These are phyloP conservation scores for Annona squamosa DNA, from an alignment of 164 flowering plant genomes.

Conservation along the genomic window DNA sequence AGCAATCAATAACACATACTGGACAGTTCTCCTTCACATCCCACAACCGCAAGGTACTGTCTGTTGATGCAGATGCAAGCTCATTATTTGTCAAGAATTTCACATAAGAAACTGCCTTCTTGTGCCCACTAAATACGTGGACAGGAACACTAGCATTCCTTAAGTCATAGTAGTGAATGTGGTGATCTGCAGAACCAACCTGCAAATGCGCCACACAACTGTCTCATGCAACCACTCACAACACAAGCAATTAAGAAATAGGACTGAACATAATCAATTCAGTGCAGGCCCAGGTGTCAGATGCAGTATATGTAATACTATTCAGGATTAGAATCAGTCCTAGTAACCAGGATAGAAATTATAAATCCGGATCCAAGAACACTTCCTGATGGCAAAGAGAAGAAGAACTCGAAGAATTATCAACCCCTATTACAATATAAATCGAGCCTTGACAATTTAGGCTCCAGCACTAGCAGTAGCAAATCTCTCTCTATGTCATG, in stretches of 20 bases:
- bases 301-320: neutral
- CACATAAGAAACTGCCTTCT: slow-evolving; percentile 94
- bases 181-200: slow-evolving; percentile 98
- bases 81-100: slow-evolving; percentile 84
- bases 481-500: neutral
- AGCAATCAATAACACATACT: slow-evolving; percentile 31
- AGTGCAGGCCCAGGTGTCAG: neutral
- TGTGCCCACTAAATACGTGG: slow-evolving; percentile 82
- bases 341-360: neutral
- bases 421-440: neutral
- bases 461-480: neutral
- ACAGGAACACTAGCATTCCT: slow-evolving; percentile 77
- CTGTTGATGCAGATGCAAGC: slow-evolving; percentile 98
- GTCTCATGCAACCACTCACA: neutral
- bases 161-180: slow-evolving; percentile 89
- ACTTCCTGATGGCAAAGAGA: neutral
- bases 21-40: slow-evolving; percentile 75
- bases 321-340: neutral
- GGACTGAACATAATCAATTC: neutral
- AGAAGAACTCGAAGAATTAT: neutral
- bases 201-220: slow-evolving; percentile 26
- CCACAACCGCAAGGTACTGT: slow-evolving; percentile 93
- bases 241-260: neutral
- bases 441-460: neutral
- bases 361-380: neutral